These are phyloP conservation scores for Chaetomiaceae sp. DNA, from an alignment of 2,329 filamentous ascomycete species.

Conservation along the genomic window DNA sequence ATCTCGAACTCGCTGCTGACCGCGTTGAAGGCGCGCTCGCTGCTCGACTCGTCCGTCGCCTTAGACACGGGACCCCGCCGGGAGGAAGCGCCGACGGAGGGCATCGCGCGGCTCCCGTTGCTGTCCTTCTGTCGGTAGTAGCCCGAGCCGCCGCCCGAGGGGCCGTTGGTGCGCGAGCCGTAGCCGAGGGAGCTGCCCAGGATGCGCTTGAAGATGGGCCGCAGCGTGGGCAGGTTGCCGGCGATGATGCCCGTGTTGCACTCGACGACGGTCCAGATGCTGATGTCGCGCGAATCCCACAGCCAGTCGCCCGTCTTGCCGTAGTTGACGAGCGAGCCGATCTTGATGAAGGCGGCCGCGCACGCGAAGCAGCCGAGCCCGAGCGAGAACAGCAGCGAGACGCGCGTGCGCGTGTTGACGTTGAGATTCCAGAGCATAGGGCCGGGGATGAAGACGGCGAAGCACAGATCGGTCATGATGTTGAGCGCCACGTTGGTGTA, in stretches of 20 bases:
- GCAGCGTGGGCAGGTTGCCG: constrained; percentile 31
- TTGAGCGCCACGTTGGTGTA: constrained; percentile 37
- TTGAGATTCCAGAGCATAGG: constrained; percentile 26
- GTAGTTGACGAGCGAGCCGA: constrained; percentile 21
- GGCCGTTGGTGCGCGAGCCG: constrained; percentile 11
- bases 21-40: constrained; percentile 27
- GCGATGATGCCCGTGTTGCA: constrained; percentile 35
- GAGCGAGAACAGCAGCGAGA: constrained; percentile 20
- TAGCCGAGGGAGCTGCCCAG: constrained; percentile 24
- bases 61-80: constrained; percentile 9
- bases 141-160: background rate
- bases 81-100: background rate
- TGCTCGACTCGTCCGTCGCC: constrained; percentile 25
- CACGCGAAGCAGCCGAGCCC: constrained; percentile 23
- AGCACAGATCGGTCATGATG: constrained; percentile 25
- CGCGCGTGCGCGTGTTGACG: constrained; percentile 22
- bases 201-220: constrained; percentile 31
- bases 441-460: constrained; percentile 25
- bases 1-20: constrained; percentile 27
- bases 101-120: constrained; percentile 21
- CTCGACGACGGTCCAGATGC: constrained; percentile 39
- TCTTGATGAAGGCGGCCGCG: constrained; percentile 23
- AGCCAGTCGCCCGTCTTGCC: constrained; percentile 25
- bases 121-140: constrained; percentile 14
- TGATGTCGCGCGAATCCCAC: constrained; percentile 35